phyloP scores from a whole-genome alignment of 2,329 filamentous ascomycete species.

The Davidsoniella eucalypti region DNA sequence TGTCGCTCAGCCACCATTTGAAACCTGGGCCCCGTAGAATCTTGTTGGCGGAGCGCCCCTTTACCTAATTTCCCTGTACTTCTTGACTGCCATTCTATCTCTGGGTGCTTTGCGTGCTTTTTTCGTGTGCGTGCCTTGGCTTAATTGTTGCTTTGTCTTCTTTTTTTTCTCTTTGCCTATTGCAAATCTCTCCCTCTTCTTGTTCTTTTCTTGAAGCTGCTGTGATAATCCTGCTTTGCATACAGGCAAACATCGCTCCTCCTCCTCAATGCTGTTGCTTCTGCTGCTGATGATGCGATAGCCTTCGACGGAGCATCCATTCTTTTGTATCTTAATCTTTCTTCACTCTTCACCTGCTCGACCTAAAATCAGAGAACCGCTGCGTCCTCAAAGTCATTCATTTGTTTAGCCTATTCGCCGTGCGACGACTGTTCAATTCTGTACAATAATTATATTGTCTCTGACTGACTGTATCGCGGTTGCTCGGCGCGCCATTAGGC shows the following conservation, averaged over 20 bases:
- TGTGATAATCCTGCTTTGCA: constrained; percentile 4
- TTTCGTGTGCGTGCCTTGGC: constrained; percentile 1
- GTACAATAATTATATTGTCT: background rate
- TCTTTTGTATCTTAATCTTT: constrained; percentile 9
- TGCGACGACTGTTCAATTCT: constrained; percentile 10
- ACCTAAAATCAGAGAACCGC: background rate
- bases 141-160: constrained; percentile 9
- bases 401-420: constrained; percentile 10
- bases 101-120: background rate
- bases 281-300: background rate
- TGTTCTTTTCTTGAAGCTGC: constrained; percentile 9
- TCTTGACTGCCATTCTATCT: constrained; percentile 4
- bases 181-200: constrained; percentile 3
- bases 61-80: constrained; percentile 13
- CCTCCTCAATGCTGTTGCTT: background rate
- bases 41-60: constrained; percentile 8
- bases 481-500: constrained; percentile 8
- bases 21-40: constrained; percentile 6
- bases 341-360: background rate
- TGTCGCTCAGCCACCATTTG: constrained; percentile 12
- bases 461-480: background rate
- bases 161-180: constrained; percentile 9
- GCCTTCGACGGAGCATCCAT: constrained; percentile 5
- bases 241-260: constrained; percentile 8
- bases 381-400: background rate